phyloP scores from a whole-genome alignment of 2,329 filamentous ascomycete species.

The Dothideomycetes sp. region DNA sequence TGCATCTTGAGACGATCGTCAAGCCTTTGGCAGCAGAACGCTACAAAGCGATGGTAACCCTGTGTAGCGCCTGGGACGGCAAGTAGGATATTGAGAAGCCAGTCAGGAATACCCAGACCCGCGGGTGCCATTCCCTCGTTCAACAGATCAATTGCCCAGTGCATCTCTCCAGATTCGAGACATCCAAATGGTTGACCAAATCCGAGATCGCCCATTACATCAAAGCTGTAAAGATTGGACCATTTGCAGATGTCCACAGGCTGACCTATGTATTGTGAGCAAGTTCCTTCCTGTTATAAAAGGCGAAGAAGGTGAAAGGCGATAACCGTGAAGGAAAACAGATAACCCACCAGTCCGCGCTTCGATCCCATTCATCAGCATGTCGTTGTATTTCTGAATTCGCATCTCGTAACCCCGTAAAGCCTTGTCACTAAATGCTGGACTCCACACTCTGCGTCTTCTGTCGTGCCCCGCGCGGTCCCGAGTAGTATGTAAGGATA shows the following conservation, averaged over 20 bases:
- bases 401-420: constrained; percentile 29
- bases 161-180: constrained; percentile 16
- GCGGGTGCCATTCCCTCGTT: constrained; percentile 20
- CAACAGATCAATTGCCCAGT: constrained; percentile 27
- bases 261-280: not conserved
- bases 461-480: constrained; percentile 25
- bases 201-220: constrained; percentile 30
- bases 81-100: not conserved
- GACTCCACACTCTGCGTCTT: constrained; percentile 26
- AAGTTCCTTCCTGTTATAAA: not conserved
- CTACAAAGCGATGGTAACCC: not conserved
- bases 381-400: constrained; percentile 27
- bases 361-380: constrained; percentile 18
- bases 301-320: not conserved
- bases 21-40: not conserved
- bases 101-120: constrained; percentile 21
- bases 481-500: constrained; percentile 28
- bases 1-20: not conserved
- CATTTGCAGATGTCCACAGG: constrained; percentile 24
- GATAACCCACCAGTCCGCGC: not conserved
- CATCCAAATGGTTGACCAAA: constrained; percentile 29
- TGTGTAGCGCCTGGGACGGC: not conserved
- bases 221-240: constrained; percentile 27
- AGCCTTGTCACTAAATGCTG: constrained; percentile 30
- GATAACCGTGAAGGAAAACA: no score